A percentile compares a stretch with the other conserved stretches of the same genome.
Evolutionary conservation across 1,284 basidiomycete species (phyloP).

Genomic region (Papiliotrema terrestris): DNA sequence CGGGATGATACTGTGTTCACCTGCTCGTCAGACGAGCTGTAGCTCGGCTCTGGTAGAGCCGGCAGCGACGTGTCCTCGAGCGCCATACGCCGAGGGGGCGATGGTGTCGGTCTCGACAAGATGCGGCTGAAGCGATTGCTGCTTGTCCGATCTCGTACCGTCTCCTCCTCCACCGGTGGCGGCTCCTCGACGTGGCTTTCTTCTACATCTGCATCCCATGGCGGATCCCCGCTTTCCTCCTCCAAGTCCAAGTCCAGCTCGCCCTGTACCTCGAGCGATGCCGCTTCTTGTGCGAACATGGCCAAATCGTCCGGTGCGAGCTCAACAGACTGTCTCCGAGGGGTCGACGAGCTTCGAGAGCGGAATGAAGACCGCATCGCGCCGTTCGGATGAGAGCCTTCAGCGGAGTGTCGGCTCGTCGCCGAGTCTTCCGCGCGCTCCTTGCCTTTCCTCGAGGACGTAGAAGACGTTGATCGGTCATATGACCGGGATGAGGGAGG

Average conservation of each 20-base stretch:
- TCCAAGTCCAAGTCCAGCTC: constrained; percentile 40
- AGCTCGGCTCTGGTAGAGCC: constrained; percentile 23
- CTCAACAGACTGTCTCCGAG: constrained; percentile 22
- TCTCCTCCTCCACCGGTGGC: neutral
- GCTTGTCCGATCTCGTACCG: neutral
- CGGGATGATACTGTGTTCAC: constrained; percentile 19
- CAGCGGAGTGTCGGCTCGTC: neutral
- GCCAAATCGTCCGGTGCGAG: constrained; percentile 27
- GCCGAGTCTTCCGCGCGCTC: constrained; percentile 14
- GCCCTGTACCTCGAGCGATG: constrained; percentile 16
- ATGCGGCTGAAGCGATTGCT: neutral
- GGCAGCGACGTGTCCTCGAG: constrained; percentile 20
- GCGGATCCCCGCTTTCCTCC: constrained; percentile 16
- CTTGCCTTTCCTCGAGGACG: constrained; percentile 33
- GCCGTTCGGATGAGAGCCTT: neutral
- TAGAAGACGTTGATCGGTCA: constrained; percentile 1
- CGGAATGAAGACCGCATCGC: neutral
- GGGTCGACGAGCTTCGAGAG: constrained; percentile 9
- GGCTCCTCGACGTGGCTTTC: constrained; percentile 7
- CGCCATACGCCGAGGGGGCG: neutral
- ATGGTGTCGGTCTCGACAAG: neutral
- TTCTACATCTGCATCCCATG: constrained; percentile 13
- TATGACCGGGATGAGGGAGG: constrained; percentile 9
- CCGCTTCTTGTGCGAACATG: constrained; percentile 27
- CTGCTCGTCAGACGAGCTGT: constrained; percentile 12